These are phyloP conservation scores for Sphaerulina musiva DNA, from an alignment of 2,329 filamentous ascomycete genomes.

Conservation along the genomic window DNA sequence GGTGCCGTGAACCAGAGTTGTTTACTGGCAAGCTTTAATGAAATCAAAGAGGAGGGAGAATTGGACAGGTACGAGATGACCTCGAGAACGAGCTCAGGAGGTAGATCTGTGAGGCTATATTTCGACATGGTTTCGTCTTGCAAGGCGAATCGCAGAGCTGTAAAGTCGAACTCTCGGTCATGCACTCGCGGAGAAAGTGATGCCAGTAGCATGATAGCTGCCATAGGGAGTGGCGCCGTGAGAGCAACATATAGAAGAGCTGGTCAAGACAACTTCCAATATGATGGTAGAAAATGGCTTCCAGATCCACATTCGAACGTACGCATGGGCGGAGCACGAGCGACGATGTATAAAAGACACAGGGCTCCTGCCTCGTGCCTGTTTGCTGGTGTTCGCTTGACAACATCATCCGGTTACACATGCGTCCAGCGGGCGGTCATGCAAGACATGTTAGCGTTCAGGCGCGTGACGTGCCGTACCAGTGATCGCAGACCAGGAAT, in stretches of 20 bases:
- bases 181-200: neutral
- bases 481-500: neutral
- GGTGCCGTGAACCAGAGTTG: conserved; percentile 27
- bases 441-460: conserved; percentile 8
- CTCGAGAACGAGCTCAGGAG: conserved; percentile 32
- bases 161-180: neutral
- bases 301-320: neutral
- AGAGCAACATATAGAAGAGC: neutral
- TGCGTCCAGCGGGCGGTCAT: conserved; percentile 2
- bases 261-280: conserved; percentile 4
- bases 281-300: neutral
- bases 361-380: conserved; percentile 4
- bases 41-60: conserved; percentile 33
- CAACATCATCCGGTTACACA: conserved; percentile 6
- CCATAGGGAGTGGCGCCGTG: neutral
- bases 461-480: conserved; percentile 6
- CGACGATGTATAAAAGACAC: conserved; percentile 2
- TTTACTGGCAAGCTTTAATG: conserved; percentile 35
- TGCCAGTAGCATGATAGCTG: conserved; percentile 3
- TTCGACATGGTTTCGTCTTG: neutral
- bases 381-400: conserved; percentile 7
- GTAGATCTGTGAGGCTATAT: conserved; percentile 27
- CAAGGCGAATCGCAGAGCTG: neutral
- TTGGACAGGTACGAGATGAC: conserved; percentile 31
- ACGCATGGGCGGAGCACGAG: conserved; percentile 1